Conservation (phyloP, 78 protist genomes). For the Guillardia theta region DNA sequence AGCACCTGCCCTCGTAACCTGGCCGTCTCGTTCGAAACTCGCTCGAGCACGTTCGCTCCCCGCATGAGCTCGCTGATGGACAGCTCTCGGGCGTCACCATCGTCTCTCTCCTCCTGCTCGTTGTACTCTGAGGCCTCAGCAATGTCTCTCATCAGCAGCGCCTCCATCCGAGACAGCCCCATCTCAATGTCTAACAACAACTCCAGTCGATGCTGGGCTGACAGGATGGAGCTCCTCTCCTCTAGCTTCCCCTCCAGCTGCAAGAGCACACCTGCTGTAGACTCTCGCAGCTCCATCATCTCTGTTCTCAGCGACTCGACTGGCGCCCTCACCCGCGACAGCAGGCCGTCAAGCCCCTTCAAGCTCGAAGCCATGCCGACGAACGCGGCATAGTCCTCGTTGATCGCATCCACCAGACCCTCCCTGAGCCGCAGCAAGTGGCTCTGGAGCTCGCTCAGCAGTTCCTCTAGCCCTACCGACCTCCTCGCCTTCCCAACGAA, state of each 20-base stretch:
- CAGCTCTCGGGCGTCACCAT: background rate
- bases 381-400: background rate
- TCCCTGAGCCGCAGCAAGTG: background rate
- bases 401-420: background rate
- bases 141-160: background rate
- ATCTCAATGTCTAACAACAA: background rate
- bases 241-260: background rate
- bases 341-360: background rate
- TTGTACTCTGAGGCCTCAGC: background rate
- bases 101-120: background rate
- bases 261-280: background rate
- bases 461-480: background rate
- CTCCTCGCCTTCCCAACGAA: background rate
- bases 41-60: background rate
- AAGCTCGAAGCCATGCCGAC: conserved; percentile 4
- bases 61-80: background rate
- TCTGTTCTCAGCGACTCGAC: background rate
- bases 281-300: background rate
- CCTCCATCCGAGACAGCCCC: background rate
- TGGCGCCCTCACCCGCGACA: background rate
- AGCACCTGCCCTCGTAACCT: background rate
- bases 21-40: background rate
- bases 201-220: background rate
- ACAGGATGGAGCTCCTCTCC: background rate
- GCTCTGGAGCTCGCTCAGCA: background rate